phyloP scores from a whole-genome alignment of 2,329 filamentous ascomycete species.

The Leptosphaerulina australis region DNA sequence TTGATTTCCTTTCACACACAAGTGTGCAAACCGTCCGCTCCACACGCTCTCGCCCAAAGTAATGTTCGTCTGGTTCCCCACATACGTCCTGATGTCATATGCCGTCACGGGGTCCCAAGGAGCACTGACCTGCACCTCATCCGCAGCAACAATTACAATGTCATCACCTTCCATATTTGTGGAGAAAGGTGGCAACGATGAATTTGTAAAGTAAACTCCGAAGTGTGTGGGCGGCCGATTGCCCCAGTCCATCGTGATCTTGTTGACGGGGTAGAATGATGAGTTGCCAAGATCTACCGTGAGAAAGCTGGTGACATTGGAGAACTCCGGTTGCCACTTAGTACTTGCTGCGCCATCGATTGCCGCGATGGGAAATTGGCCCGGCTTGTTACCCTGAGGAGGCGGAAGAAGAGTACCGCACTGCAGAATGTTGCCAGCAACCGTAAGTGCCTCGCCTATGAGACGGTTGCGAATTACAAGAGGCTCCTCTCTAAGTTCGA shows the following conservation, averaged over 20 bases:
- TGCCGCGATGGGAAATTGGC: constrained; percentile 71
- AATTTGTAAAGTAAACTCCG: constrained; percentile 62
- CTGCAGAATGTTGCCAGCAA: constrained; percentile 67
- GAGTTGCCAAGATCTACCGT: constrained; percentile 58
- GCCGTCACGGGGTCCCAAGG: constrained; percentile 49
- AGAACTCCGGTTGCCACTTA: constrained; percentile 66
- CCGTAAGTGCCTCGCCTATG: constrained; percentile 60
- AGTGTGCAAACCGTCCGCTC: constrained; percentile 53
- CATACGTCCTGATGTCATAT: constrained; percentile 49
- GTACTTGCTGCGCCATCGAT: constrained; percentile 71
- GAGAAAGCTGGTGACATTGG: constrained; percentile 60
- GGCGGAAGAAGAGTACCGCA: constrained; percentile 59
- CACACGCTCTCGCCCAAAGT: constrained; percentile 48
- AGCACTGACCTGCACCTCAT: constrained; percentile 49
- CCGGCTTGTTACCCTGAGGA: constrained; percentile 56
- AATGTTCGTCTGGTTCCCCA: constrained; percentile 55
- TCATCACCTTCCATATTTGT: neutral
- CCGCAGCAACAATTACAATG: constrained; percentile 24
- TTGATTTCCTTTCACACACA: constrained; percentile 58
- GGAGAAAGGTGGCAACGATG: constrained; percentile 40
- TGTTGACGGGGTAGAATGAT: constrained; percentile 52
- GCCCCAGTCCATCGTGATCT: constrained; percentile 66
- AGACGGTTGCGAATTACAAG: constrained; percentile 65
- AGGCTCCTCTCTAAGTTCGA: constrained; percentile 57
- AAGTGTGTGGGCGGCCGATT: constrained; percentile 61